Conservation (phyloP, 2,329 filamentous ascomycete species). For the Phaeomoniella chlamydospora region DNA sequence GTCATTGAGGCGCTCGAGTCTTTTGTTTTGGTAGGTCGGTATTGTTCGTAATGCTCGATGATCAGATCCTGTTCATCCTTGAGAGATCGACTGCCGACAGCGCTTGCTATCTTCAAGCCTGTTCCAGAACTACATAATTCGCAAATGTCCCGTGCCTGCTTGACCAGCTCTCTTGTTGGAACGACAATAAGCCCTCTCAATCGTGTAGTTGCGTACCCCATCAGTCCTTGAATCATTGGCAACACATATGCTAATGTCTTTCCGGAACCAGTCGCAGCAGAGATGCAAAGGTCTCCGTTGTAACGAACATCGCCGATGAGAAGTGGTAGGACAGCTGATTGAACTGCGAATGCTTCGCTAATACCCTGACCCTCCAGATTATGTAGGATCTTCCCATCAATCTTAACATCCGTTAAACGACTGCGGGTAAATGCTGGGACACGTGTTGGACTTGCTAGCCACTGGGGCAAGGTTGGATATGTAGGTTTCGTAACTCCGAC, state of each 20-base stretch:
- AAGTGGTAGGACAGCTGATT: slow-evolving; percentile 66
- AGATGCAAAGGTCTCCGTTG: slow-evolving; percentile 70
- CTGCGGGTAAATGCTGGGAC: slow-evolving; percentile 46
- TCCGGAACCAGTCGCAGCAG: slow-evolving; percentile 86
- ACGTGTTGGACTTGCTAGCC: slow-evolving; percentile 56
- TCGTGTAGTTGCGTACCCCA: slow-evolving; percentile 46
- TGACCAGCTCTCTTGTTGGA: slow-evolving; percentile 79
- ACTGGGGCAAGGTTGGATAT: slow-evolving; percentile 67
- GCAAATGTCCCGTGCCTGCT: slow-evolving; percentile 67
- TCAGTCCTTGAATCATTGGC: slow-evolving; percentile 67
- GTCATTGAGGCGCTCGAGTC: slow-evolving; percentile 15
- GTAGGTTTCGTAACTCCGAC: slow-evolving; percentile 45
- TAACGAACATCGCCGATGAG: slow-evolving; percentile 48
- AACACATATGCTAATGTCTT: slow-evolving; percentile 89
- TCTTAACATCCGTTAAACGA: slow-evolving; percentile 50
- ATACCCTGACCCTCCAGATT: slow-evolving; percentile 56
- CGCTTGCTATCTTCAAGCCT: slow-evolving; percentile 63
- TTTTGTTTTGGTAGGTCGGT: slow-evolving; percentile 30
- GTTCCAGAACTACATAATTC: slow-evolving; percentile 60
- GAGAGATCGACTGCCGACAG: slow-evolving; percentile 68
- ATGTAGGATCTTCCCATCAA: slow-evolving; percentile 45
- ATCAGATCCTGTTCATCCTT: slow-evolving; percentile 47
- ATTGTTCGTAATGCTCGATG: slow-evolving; percentile 49
- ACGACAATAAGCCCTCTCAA: slow-evolving; percentile 74
- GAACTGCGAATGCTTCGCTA: slow-evolving; percentile 60